These are phyloP conservation scores for Stipa capillata DNA, from an alignment of 176 grass and related monocot genomes.

Conservation along the genomic window DNA sequence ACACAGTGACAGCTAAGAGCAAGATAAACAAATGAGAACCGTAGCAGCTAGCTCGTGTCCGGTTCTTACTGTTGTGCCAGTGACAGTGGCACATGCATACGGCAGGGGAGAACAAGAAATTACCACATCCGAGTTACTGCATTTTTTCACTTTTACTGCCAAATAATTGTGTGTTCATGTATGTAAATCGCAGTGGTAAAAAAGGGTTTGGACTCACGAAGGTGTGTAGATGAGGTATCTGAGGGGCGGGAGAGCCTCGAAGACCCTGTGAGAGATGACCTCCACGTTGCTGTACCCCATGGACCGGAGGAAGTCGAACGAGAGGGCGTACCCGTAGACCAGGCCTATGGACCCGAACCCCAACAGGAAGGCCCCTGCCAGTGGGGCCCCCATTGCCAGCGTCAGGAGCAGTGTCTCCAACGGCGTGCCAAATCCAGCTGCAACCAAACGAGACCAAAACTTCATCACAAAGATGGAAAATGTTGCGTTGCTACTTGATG, in stretches of 20 bases:
- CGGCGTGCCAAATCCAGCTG: conserved; percentile 73
- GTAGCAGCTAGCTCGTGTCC: background rate
- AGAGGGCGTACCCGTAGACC: conserved; percentile 50
- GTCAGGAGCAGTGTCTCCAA: conserved; percentile 56
- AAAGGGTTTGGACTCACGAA: conserved; percentile 29
- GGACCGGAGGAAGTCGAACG: conserved; percentile 61
- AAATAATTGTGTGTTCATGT: background rate
- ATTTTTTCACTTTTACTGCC: background rate
- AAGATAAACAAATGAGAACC: background rate
- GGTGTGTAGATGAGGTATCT: conserved; percentile 84
- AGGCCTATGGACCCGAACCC: conserved; percentile 63
- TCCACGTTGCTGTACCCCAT: conserved; percentile 97
- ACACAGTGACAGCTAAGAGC: background rate
- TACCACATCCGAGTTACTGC: background rate
- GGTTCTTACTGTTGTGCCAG: background rate
- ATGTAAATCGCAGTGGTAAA: background rate
- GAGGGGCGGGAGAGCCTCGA: conserved; percentile 40
- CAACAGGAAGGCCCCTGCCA: conserved; percentile 53
- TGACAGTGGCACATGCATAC: background rate
- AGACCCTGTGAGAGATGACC: conserved; percentile 47
- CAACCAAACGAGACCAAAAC: background rate
- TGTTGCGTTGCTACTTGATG: too few species aligned
- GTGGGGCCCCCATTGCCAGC: conserved; percentile 44
- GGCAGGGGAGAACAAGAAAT: background rate
- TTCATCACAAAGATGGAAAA: background rate